Evolutionary conservation across 169 alveolate species (phyloP).

Genomic region (Plasmodium gaboni): DNA sequence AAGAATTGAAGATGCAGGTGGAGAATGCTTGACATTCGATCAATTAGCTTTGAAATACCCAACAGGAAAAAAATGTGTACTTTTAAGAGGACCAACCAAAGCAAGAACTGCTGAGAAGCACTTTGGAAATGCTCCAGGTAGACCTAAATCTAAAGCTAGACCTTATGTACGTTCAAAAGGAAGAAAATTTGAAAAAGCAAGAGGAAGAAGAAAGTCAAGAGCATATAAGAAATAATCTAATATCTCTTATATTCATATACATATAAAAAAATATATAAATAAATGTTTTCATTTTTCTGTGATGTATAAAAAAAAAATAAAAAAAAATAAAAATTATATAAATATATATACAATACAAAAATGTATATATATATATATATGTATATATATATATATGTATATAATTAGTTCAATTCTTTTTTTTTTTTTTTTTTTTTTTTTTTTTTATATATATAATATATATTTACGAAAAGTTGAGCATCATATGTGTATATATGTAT

Average conservation of each 20-base stretch:
- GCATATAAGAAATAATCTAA: conserved; percentile 87
- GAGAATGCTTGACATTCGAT: conserved; percentile 98
- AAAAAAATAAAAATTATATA: no score
- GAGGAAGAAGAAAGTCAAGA: conserved; percentile 94
- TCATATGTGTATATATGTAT: no score
- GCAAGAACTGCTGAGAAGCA: conserved; percentile 96
- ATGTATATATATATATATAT: no score
- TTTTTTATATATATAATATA: no score
- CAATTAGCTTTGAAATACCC: conserved; percentile 95
- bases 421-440: no score
- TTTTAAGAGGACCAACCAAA: conserved; percentile 96
- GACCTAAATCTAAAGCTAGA: conserved; percentile 92
- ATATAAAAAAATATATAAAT: conserved; percentile 14
- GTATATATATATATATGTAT: no score
- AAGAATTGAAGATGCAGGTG: conserved; percentile 97
- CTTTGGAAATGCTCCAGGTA: conserved; percentile 97
- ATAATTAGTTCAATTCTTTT: no score
- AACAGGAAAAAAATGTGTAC: conserved; percentile 93
- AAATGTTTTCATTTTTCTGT: conserved; percentile 63
- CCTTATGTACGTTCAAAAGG: conserved; percentile 95
- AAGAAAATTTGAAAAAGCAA: conserved; percentile 95
- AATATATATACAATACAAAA: no score
- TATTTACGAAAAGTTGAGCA: no score
- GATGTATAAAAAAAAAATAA: conserved; percentile 19
- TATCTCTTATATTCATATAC: conserved; percentile 16